Evolutionary conservation across 352 stramenopile species (phyloP), one percentile per base, ranked within the genome.

Genomic region (Globisporangium radiosum): DNA sequence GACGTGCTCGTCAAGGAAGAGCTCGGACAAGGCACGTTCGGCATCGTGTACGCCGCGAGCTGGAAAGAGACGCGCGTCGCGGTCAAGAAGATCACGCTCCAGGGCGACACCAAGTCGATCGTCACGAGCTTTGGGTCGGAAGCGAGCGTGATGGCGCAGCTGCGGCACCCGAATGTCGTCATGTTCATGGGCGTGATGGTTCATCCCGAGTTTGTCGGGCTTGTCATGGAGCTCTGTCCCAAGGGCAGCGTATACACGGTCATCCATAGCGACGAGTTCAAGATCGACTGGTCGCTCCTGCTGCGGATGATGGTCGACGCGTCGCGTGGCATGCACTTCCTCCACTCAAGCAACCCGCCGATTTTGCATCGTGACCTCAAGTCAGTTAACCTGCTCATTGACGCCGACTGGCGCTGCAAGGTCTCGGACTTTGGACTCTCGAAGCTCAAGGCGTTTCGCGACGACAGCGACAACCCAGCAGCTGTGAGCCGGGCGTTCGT

Each of bases 121-220:
- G 74, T 92, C 40, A 92, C 81, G 42, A 92, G 75, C 45, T 94
- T 92, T 43, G 82, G 82, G 25, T 87, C 85, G 0, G 83, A 92
- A 60, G 82, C 81, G 17, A 90, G 81, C 47, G 81, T 92, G 15
- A 94, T 94, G 82, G 81, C 85, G 11, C 81, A 94, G 61, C 69
- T 94, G 7, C 79, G 81, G 14, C 82, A 94, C 66, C 81, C 81
- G 50, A 94, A 92, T 54, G 80, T 94, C 0, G 85, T 94, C 54
- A 94, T 97, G 79, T 95, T 95, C 65, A 92, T 97, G 82, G 87
- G 87, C 33, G 78, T 92, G 19, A 94, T 92, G 79, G 76, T 94
- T 38, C 83, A 92, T n/a, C 87, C 85, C 0, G 78, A 92, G 47
- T 92, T 90, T 38, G 81, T 94, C 36, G 83, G 85, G 0, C 59